Base-by-base conservation (phyloP, 768 basidiomycete species). In the Tylopilus sp. region DNA sequence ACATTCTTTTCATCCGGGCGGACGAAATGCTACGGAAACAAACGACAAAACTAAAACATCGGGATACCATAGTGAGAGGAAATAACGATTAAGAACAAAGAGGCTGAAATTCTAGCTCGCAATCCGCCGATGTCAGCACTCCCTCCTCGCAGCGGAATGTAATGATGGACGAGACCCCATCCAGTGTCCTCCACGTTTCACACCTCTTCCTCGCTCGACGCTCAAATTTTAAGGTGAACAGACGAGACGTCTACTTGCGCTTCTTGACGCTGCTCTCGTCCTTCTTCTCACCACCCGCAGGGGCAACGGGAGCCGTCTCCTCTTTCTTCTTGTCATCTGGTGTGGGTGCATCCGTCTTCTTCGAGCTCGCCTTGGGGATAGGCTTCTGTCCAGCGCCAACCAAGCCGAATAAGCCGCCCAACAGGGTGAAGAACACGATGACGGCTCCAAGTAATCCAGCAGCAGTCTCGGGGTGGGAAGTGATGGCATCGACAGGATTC, bases 391-490 rank as follows among this genome's bases (percentile, higher is more conserved):
- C 76, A 47, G 80, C 79, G 58, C 91, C 88, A 68, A 93, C 80
- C 63, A 94, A 74, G 50, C 92, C 85, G 56, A 92, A 81, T 66
- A 92, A 74, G 34, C 81, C 80, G 59, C 86, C 89, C 58, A 98
- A 69, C 84, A 97, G 85, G 44, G 88, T 88, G 65, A 97, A 81
- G 59, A 97, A 69, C 37, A 89, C 91, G 62, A 96, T 78, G 43
- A 89, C 57, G 45, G 82, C 84, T 57, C 83, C 87, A 54, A 76
- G 77, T 59, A 98, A 78, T 56, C 84, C 89, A 42, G 79, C 87
- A 61, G 85, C 92, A 47, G 90, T 90, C 73, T 94, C 87, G 43
- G 95, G 94, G 66, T 94, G 85, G 34, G 87, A 76, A 78, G 87
- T 90, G 80, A 98, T 80, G 37, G 97, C 95, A 24, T 72, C 70